A percentile compares a stretch with the other conserved stretches of the same genome.
Evolutionary conservation across 2,329 filamentous ascomycete genomes (phyloP).

Genomic region (Biscogniauxia mediterranea): DNA sequence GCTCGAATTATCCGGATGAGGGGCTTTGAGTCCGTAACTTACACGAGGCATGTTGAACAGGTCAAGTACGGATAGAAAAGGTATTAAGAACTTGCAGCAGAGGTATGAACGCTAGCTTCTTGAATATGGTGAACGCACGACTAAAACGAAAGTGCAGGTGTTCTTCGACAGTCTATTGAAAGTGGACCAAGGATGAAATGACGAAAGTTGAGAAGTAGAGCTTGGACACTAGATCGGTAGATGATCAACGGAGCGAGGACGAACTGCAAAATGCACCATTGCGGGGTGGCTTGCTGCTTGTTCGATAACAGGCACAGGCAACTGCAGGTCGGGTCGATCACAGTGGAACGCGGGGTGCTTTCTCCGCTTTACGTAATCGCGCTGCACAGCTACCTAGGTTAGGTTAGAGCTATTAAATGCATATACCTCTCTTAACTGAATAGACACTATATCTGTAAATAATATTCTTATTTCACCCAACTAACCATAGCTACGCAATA

Average conservation of each 20-base stretch:
- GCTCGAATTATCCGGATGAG: neutral
- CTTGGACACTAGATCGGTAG: neutral
- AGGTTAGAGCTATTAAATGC: neutral
- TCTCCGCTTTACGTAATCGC: neutral
- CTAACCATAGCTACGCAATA: neutral
- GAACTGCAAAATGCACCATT: neutral
- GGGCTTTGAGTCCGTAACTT: conserved; percentile 17
- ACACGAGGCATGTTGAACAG: conserved; percentile 35
- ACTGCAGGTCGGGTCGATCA: neutral
- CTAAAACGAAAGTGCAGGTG: neutral
- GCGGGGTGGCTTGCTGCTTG: neutral
- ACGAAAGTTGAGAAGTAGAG: neutral
- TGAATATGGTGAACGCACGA: neutral
- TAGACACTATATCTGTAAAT: neutral
- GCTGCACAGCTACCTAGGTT: neutral
- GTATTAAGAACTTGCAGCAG: conserved; percentile 1
- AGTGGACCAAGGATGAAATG: neutral
- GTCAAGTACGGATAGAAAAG: conserved; percentile 1
- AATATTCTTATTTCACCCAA: neutral
- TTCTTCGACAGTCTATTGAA: neutral
- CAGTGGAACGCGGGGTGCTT: neutral
- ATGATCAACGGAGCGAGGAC: neutral
- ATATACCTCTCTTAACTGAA: no score
- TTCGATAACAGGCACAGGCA: neutral
- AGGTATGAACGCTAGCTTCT: neutral